Conservation (phyloP, 768 basidiomycete species). For the Phylloporus arenicola region DNA sequence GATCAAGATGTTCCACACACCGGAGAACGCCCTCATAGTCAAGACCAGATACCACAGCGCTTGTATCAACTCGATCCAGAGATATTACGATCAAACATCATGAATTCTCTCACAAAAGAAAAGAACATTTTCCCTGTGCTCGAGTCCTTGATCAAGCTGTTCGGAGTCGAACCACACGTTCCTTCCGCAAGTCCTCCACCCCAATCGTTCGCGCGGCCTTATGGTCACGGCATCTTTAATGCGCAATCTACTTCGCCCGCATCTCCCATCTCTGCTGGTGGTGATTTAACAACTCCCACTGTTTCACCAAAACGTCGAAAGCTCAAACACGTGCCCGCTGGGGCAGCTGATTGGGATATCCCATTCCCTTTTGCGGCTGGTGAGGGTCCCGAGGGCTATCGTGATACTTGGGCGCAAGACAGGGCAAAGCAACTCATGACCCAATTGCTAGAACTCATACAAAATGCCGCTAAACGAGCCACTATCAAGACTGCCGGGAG, state of each 20-base stretch:
- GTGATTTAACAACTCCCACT: not conserved
- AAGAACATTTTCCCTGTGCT: constrained; percentile 64
- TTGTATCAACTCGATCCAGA: constrained; percentile 35
- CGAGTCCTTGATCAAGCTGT: constrained; percentile 54
- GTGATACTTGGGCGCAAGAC: constrained; percentile 57
- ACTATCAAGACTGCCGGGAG: constrained; percentile 40
- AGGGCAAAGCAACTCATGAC: constrained; percentile 57
- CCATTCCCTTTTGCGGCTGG: constrained; percentile 71
- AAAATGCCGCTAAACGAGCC: constrained; percentile 56
- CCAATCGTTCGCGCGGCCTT: constrained; percentile 19
- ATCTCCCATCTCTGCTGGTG: not conserved
- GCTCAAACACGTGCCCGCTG: constrained; percentile 66
- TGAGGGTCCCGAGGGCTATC: constrained; percentile 67
- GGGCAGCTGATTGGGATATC: constrained; percentile 77
- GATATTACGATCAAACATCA: constrained; percentile 51
- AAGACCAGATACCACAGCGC: constrained; percentile 8
- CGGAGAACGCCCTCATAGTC: constrained; percentile 6
- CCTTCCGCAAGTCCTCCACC: constrained; percentile 3
- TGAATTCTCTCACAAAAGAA: constrained; percentile 54
- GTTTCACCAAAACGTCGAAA: constrained; percentile 52
- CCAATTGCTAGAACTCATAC: constrained; percentile 57
- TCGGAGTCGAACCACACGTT: constrained; percentile 34
- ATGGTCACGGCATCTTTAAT: constrained; percentile 8
- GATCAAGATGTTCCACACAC: constrained; percentile 32
- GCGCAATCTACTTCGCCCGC: not conserved